Conservation (phyloP, 108 stramenopile species). For the Pelagomonas calceolata region DNA sequence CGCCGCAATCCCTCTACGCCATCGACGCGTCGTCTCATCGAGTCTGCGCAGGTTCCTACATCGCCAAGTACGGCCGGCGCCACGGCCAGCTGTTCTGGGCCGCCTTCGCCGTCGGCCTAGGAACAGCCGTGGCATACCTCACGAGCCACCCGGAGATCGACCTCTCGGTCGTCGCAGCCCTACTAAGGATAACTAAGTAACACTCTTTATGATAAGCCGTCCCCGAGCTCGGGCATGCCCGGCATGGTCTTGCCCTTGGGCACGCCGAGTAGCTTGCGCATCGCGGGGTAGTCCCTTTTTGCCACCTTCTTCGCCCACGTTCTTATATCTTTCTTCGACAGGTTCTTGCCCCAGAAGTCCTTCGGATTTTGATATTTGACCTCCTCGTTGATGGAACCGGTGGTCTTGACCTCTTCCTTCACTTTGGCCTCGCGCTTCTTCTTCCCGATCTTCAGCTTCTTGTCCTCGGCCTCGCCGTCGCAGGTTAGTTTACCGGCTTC, state of each 20-base stretch:
- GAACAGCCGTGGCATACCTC: too few relatives aligned
- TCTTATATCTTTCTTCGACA: slow-evolving; percentile 73
- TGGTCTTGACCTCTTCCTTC: slow-evolving; percentile 56
- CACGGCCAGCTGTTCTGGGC: too few relatives aligned
- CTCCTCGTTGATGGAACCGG: slow-evolving; percentile 72
- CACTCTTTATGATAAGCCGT: too few relatives aligned
- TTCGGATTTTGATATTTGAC: slow-evolving; percentile 16
- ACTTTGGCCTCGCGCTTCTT: slow-evolving; percentile 76
- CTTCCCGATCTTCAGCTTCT: slow-evolving; percentile 74
- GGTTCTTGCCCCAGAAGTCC: background rate
- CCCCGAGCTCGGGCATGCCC: slow-evolving; percentile 70
- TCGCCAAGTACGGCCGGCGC: too few relatives aligned
- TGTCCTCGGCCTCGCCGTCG: slow-evolving; percentile 65
- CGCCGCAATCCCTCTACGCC: too few relatives aligned
- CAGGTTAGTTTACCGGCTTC: slow-evolving; percentile 60
- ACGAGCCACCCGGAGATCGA: too few relatives aligned
- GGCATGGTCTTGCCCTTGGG: slow-evolving; percentile 78
- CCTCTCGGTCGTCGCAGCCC: too few relatives aligned
- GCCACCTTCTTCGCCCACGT: slow-evolving; percentile 74
- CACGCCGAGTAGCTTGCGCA: slow-evolving; percentile 72
- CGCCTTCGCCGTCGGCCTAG: too few relatives aligned
- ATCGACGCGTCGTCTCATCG: too few relatives aligned
- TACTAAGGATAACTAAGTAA: too few relatives aligned
- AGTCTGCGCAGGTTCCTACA: too few relatives aligned
- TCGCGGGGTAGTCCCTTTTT: slow-evolving; percentile 64